phyloP scores from a whole-genome alignment of 441 rosid genomes.

The Manihot esculenta region DNA sequence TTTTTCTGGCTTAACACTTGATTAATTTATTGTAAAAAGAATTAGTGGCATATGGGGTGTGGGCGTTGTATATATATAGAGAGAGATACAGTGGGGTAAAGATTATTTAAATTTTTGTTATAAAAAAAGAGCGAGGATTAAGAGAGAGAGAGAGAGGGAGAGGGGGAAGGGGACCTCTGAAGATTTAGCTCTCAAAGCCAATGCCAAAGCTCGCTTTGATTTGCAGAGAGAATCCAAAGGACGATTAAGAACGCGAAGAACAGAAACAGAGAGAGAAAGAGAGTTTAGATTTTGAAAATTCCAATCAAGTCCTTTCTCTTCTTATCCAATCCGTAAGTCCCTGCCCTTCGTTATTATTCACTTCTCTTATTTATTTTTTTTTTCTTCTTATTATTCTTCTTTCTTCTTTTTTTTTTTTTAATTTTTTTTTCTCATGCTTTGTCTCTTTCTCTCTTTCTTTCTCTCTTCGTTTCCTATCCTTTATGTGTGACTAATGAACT shows the following conservation, averaged over 20 bases:
- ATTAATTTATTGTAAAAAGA: background rate
- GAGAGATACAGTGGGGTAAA: background rate
- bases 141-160: constrained; percentile 9
- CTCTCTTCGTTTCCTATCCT: constrained; percentile 1
- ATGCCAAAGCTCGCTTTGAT: constrained; percentile 50
- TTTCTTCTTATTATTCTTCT: too few species aligned
- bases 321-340: constrained; percentile 68
- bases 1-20: too few species aligned
- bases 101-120: background rate
- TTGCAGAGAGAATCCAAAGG: constrained; percentile 73
- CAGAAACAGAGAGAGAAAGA: constrained; percentile 27
- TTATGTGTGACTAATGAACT: constrained; percentile 4
- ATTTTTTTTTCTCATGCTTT: background rate
- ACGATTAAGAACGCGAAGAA: constrained; percentile 45
- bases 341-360: constrained; percentile 25
- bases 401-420: too few species aligned
- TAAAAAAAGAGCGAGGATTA: background rate
- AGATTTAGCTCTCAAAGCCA: constrained; percentile 45
- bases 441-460: background rate
- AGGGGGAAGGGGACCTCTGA: constrained; percentile 30
- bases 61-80: background rate
- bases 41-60: background rate
- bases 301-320: constrained; percentile 31
- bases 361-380: background rate
- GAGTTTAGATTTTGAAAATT: constrained; percentile 21